These are phyloP conservation scores for Fraxinus americana DNA, from an alignment of 257 asterid species.

Conservation along the genomic window DNA sequence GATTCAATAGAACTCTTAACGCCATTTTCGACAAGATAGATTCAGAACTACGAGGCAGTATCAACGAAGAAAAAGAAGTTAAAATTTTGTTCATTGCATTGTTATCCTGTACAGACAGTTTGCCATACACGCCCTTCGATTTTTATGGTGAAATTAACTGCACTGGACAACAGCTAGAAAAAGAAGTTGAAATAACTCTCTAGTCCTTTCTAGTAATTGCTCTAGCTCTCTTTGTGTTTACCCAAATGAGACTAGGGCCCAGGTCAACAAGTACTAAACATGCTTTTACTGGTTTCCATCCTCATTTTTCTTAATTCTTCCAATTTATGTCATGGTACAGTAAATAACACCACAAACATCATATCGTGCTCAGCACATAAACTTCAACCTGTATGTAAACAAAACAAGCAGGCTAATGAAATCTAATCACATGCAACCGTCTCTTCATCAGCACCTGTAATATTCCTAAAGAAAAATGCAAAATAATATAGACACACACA, in stretches of 20 bases:
- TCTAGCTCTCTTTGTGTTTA: too few relatives aligned
- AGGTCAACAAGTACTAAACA: too few relatives aligned
- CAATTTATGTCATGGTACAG: background rate
- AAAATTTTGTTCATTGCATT: background rate
- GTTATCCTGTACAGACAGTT: background rate
- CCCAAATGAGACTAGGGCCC: too few relatives aligned
- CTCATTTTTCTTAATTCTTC: too few relatives aligned
- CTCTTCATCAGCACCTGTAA: background rate
- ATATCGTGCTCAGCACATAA: background rate
- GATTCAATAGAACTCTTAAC: background rate
- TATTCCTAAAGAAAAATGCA: constrained; percentile 12
- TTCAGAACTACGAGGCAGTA: background rate
- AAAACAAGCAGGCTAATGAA: background rate
- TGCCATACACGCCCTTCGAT: too few relatives aligned
- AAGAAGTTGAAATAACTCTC: too few relatives aligned
- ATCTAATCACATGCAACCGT: background rate
- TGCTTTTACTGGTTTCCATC: too few relatives aligned
- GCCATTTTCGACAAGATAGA: background rate
- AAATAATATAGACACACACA: background rate
- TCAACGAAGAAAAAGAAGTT: background rate
- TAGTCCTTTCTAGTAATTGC: too few relatives aligned
- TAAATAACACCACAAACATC: background rate
- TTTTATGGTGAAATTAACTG: too few relatives aligned
- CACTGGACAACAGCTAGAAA: too few relatives aligned
- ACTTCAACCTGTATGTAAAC: background rate